Base-by-base conservation (phyloP, 179 eudicot species). In the Nepenthes alata region DNA sequence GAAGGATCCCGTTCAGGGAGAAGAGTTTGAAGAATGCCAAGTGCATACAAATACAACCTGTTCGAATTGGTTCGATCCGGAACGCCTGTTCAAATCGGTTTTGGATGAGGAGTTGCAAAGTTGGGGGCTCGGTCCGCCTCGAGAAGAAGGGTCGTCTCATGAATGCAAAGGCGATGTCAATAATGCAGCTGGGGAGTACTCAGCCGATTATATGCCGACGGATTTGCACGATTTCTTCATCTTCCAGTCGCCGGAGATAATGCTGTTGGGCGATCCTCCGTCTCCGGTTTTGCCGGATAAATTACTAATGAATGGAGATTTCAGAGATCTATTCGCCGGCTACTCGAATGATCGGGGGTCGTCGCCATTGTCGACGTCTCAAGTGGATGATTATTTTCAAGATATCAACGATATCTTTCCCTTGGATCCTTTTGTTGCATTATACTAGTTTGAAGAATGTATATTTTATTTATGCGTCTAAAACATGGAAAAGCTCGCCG, bases 331-430 rank as follows among this genome's bases (percentile, higher is more conserved):
- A 5, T 60, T 60, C 13, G 37, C 8, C 2, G 63, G 45, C 1
- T 14, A 41, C 51, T 41, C 11, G 37, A 37, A 41, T 6, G 63
- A 60, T 60, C 35, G 38, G 15, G 11, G 14, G 53, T 52, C 64
- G 11, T 59, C 75, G 1, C 35, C 70, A 3, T 35, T 68, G 16
- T 5, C 61, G 38, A 15, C 73, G 54, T 65, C 70, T 12, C 76
- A 74, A 45, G 78, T 81, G 0, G 91, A 89, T 4, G 91, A 83
- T 60, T 81, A 67, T 57, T 87, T 83, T 59, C 75, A 83, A 66
- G 96, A 89, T 55, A 72, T 74, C 12, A 60, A 63, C 7, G 78
- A 70, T 2, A 81, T 79, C 53, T 77, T 79, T 7, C 48, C 65
- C 9, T 67, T 71, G 0, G 91, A 87, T 73, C 81, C 86, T 53